Evolutionary conservation across 768 basidiomycete species (phyloP), one percentile per base, ranked within the genome.

Genomic region (Suillus cothurnatus): DNA sequence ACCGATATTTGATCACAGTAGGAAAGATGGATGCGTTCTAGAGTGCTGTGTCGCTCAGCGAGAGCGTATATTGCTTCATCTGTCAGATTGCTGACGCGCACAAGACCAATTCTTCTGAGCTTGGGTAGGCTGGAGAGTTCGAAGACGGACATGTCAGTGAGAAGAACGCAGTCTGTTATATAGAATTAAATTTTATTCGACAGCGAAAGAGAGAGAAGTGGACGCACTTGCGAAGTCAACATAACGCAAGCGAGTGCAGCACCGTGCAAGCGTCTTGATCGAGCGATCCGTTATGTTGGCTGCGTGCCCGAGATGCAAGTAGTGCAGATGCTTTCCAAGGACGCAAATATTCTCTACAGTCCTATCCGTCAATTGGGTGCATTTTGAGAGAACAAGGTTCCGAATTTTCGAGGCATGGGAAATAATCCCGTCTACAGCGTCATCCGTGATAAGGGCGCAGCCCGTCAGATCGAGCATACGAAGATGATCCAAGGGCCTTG

Each of bases 1-100:
- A 98, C 93, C 7, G 92, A 88, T 63, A 99, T 91, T 72, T 96
- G 93, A 75, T 97, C 94, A 76, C 97, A 99, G 74, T 99, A 98
- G 3, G 95, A 97, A 58, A 99, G 82, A 78, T 99, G 97, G 26
- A 99, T 94, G 47, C 97, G 90, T 75, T 99, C 97, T 28, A 99
- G 84, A 11, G 94, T 91, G 34, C 88, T 86, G 71, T 93, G 88
- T 19, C 94, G 87, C 67, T 94, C 92, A 11, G 88, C 93, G 12
- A 99, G 86, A 1, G 95, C 85, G 73, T 92, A 92, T 38, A 99
- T 89, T 2, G 94, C 94, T 71, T 97, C 89, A 73, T 99, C 97
- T 14, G 97, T 99, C 63, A 99, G 81, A 70, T 95, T 94, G 74
- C 81, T 87, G 58, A 98, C 95, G 65, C 96, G 88, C 50, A 99